Percentiles rank a stretch among this genome's conserved stretches.
Evolutionary conservation across 176 grass and related monocot genomes (phyloP).

Genomic region (Carex myosuroides): DNA sequence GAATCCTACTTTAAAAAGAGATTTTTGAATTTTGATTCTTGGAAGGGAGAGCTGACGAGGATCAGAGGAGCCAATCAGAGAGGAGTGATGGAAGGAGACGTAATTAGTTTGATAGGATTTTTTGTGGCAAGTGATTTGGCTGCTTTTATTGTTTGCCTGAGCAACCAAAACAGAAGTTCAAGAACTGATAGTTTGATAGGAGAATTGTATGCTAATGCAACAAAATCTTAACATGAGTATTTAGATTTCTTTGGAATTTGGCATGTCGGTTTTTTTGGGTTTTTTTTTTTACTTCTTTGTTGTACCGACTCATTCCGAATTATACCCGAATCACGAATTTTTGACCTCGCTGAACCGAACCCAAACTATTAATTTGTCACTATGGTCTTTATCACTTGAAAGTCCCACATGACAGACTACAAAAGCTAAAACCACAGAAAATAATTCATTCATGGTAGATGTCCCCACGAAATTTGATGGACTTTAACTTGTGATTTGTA

Average conservation of each 20-base stretch:
- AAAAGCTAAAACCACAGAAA: background rate
- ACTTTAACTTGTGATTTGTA: constrained; percentile 4
- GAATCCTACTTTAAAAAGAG: constrained; percentile 25
- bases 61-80: constrained; percentile 19
- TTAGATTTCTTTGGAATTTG: background rate
- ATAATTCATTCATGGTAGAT: background rate
- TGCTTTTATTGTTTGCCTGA: background rate
- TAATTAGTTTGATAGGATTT: background rate
- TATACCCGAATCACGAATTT: too few species aligned
- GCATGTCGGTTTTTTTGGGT: too few species aligned
- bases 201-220: background rate
- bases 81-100: constrained; percentile 25
- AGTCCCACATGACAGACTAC: background rate
- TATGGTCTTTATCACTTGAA: background rate
- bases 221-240: background rate
- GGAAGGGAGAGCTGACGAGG: constrained; percentile 3
- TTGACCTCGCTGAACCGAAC: too few species aligned
- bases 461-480: constrained; percentile 16
- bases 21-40: constrained; percentile 38
- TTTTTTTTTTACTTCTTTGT: too few species aligned
- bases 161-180: background rate
- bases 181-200: background rate
- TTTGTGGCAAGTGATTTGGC: background rate
- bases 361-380: too few species aligned
- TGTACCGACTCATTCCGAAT: too few species aligned